Conservation (phyloP, 108 stramenopile species). For the Schizochytrium sp. region DNA sequence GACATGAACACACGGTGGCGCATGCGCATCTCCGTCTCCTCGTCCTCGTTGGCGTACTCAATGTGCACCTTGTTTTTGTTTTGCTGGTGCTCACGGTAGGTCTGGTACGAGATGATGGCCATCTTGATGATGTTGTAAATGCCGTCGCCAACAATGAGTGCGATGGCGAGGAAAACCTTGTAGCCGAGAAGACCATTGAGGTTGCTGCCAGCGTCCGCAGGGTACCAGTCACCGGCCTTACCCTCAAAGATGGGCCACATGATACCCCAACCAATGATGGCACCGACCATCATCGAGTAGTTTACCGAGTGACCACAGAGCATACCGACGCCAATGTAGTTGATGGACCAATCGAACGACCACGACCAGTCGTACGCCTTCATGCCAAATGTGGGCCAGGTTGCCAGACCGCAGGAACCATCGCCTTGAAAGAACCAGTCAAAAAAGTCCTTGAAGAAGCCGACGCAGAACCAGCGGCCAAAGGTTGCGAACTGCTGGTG, state of each 20-base stretch:
- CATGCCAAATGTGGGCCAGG: background rate
- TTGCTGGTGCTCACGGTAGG: background rate
- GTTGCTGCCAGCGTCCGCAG: background rate
- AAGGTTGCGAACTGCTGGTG: background rate
- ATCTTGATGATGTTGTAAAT: background rate
- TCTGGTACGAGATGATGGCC: background rate
- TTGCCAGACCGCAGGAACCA: background rate
- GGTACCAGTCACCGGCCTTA: background rate
- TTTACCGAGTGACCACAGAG: background rate
- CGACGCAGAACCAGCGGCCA: background rate
- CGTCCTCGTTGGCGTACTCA: background rate
- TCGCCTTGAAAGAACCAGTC: constrained; percentile 4
- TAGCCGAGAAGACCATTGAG: background rate
- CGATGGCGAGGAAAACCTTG: background rate
- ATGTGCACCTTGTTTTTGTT: no score
- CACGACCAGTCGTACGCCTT: constrained; percentile 4
- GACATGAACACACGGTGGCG: background rate
- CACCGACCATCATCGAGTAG: background rate
- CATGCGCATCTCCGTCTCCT: background rate
- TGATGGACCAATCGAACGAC: background rate
- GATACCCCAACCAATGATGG: background rate
- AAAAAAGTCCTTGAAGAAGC: background rate
- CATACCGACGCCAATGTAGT: constrained; percentile 12
- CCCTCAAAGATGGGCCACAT: constrained; percentile 4
- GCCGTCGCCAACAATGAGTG: background rate